Base-by-base conservation (phyloP, 768 basidiomycete genomes). In the Coprinopsis marcescibilis region DNA sequence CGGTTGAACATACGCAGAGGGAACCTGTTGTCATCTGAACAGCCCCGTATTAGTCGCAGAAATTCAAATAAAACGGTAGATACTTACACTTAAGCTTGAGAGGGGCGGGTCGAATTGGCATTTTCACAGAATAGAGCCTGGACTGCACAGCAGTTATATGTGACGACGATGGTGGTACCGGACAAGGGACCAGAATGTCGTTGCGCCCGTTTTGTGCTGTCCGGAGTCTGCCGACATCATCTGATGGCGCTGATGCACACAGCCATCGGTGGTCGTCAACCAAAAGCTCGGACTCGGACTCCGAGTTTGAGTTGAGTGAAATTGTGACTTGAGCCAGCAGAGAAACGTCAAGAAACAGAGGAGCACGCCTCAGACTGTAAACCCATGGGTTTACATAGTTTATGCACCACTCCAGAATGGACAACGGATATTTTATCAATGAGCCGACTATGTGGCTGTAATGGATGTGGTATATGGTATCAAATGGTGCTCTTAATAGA, bases 31-130 rank as follows among this genome's bases (percentile, higher is more conserved):
- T 69, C 65, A 55, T 63, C 66, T 67, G 30, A 20, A 33, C 23
- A 19, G 27, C 46, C 23, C 12, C n/a, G n/a, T n/a, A n/a, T n/a
- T n/a, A n/a, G n/a, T n/a, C n/a, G n/a, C n/a, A n/a, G n/a, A n/a
- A n/a, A n/a, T n/a, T n/a, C n/a, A n/a, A n/a, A n/a, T n/a, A n/a
- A n/a, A n/a, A n/a, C n/a, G n/a, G n/a, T n/a, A 34, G 24, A 13
- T 13, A 61, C 66, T 45, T 46, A 71, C 69, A 60, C 52, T 70
- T 65, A 46, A 74, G 63, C 48, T 68, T 65, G 47, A 71, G 67
- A 36, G 68, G 67, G 55, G 66, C 65, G 49, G 71, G 70, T 50
- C 66, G 69, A 54, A 63, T 64, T 7, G 32, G 45, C 48, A 49
- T 49, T 17, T 42, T 49, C 30, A 42, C 40, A 35, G 35, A 43